Evolutionary conservation across 2,329 filamentous ascomycete species (phyloP), one percentile per base, ranked within the genome.

Genomic region (Colletotrichum brevisporum): DNA sequence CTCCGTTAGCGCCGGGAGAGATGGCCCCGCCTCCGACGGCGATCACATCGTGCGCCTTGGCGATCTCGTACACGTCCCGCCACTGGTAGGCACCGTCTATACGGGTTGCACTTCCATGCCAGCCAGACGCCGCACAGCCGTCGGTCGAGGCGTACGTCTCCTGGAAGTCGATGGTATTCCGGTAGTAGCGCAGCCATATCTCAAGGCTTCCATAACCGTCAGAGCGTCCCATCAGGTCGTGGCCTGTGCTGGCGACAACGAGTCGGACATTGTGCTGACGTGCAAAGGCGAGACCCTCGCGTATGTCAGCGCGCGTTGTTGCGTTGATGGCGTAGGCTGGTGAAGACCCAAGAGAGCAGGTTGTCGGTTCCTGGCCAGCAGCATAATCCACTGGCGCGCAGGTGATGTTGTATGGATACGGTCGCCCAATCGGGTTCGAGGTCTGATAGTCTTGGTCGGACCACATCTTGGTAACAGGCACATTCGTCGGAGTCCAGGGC

Each of bases 161-260:
- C 31, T 36, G 31, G 31, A 36, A 36, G 31, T 36, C 31, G 4
- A 36, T 36, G 31, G 31, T 36, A 36, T 36, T 36, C 3, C 31
- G 31, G 10, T 36, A 36, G 31, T 36, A 10, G 6, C 31, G 31
- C 31, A 36, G 31, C 31, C 31, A 36, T 36, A 36, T 36, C 10
- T 36, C 31, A 10, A 36, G 31, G 31, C 31, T 36, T 36, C 31
- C 31, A 10, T 36, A 36, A 8, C 31, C 31, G 31, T 36, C 31
- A 2, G 31, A 36, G 31, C 31, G 75, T 2, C 80, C 80, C 21
- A 79, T 73, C 43, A 79, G 77, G 59, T 84, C 82, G 71, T 85
- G 83, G 0, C 83, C 83, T 0, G 83, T 84, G 64, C 81, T 81
- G 15, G 79, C 78, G 51, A 85, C 75, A 6, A 79, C 79, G 4